phyloP scores from a whole-genome alignment of 495 filamentous ascomycete species.

The Mytilinidion resinicola region DNA sequence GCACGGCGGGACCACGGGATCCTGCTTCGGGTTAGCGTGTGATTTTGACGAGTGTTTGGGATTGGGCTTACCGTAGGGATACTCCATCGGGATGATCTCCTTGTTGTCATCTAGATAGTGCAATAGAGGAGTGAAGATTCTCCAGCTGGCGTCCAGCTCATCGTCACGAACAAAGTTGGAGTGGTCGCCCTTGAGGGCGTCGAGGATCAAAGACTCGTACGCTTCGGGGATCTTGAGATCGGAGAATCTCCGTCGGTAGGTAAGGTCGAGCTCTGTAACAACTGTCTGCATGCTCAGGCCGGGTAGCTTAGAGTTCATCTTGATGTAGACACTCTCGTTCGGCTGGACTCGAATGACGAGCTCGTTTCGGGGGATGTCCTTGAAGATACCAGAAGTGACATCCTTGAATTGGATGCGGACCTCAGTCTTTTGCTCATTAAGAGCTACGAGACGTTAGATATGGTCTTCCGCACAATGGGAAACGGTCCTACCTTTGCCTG shows the following conservation, averaged over 20 bases:
- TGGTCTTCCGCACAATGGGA: neutral
- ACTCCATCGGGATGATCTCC: constrained; percentile 99
- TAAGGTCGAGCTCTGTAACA: constrained; percentile 96
- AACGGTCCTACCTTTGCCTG: constrained; percentile 63
- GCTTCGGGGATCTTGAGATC: constrained; percentile 99
- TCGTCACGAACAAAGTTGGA: constrained; percentile 99
- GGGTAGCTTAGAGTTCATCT: constrained; percentile 99
- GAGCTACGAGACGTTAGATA: constrained; percentile 44
- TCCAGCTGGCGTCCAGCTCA: constrained; percentile 96
- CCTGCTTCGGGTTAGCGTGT: constrained; percentile 47
- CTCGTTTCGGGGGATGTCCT: constrained; percentile 98
- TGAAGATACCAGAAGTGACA: constrained; percentile 98
- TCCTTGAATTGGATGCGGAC: constrained; percentile 99
- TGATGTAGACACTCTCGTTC: constrained; percentile 99
- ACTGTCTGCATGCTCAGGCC: constrained; percentile 99
- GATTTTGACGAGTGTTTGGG: constrained; percentile 1
- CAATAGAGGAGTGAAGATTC: constrained; percentile 93
- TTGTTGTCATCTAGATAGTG: constrained; percentile 98
- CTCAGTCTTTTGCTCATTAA: constrained; percentile 99
- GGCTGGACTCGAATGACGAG: constrained; percentile 99
- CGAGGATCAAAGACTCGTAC: constrained; percentile 95
- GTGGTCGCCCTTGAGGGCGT: constrained; percentile 97
- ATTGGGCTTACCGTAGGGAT: constrained; percentile 80
- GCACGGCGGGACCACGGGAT: constrained; percentile 89
- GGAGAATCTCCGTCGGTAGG: constrained; percentile 96